Evolutionary conservation across 208 protist species (phyloP).

Genomic region (Trypanosoma grayi): DNA sequence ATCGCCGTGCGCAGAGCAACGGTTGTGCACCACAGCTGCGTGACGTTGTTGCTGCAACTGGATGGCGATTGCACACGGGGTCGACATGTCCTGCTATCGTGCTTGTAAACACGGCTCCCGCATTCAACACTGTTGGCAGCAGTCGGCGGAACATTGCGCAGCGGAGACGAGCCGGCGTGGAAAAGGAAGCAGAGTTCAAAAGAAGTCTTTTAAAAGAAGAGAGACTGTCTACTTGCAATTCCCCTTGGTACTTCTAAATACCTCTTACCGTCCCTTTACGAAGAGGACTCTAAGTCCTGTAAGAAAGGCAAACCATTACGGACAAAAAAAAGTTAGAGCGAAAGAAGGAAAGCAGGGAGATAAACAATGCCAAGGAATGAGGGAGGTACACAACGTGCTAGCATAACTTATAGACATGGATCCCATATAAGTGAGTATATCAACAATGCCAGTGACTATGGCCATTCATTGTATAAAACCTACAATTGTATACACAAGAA

Average conservation of each 20-base stretch:
- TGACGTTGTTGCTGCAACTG: background rate
- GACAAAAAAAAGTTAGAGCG: conserved; percentile 6
- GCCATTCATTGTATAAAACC: too few species aligned
- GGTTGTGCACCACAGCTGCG: background rate
- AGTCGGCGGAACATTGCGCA: conserved; percentile 8
- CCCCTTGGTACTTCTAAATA: background rate
- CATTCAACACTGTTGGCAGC: background rate
- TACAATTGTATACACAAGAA: too few species aligned
- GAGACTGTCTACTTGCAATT: conserved; percentile 9
- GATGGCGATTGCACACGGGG: background rate
- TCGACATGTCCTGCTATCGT: background rate
- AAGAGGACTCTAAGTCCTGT: too few species aligned
- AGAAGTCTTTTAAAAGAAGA: too few species aligned
- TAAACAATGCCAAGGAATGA: background rate
- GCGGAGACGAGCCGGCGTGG: background rate
- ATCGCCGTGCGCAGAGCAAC: conserved; percentile 11
- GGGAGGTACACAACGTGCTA: too few species aligned
- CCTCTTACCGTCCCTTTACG: too few species aligned
- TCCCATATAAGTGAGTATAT: too few species aligned
- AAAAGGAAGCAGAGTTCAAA: too few species aligned
- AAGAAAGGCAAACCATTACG: too few species aligned
- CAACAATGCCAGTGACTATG: too few species aligned
- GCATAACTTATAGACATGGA: too few species aligned
- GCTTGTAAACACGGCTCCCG: background rate
- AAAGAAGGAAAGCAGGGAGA: conserved; percentile 13